Percentiles rank a stretch among this genome's conserved stretches.
Evolutionary conservation across 164 flowering plant genomes (phyloP).

Genomic region (Litsea cubeba): DNA sequence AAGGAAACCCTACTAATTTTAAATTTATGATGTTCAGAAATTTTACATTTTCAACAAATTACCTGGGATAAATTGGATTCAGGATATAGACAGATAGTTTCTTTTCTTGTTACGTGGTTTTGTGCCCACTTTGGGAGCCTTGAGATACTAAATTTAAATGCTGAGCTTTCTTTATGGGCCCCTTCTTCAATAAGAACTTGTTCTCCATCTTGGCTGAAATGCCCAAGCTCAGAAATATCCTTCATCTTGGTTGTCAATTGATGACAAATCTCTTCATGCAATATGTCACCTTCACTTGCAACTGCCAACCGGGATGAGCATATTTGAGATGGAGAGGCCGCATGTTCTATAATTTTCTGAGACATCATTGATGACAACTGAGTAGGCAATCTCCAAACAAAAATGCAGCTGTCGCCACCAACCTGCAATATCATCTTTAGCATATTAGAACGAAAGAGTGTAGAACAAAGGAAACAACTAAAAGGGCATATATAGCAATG

Average conservation of each 20-base stretch:
- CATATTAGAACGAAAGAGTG: not conserved
- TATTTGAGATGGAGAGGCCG: constrained; percentile 29
- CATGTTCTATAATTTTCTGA: constrained; percentile 36
- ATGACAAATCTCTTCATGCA: constrained; percentile 20
- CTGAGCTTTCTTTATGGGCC: constrained; percentile 20
- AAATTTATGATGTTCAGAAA: constrained; percentile 1
- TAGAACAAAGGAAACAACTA: not conserved
- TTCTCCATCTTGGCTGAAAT: constrained; percentile 10
- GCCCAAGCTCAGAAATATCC: constrained; percentile 8
- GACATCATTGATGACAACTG: constrained; percentile 44
- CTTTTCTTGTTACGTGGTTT: constrained; percentile 32
- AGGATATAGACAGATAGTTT: constrained; percentile 7
- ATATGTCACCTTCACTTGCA: constrained; percentile 17
- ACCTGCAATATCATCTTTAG: constrained; percentile 32
- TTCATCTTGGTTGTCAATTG: constrained; percentile 9
- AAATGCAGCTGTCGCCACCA: constrained; percentile 71
- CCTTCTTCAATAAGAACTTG: constrained; percentile 10
- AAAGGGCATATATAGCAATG: not conserved
- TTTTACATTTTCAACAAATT: constrained; percentile 7
- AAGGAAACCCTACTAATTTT: not conserved
- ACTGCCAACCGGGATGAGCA: constrained; percentile 15
- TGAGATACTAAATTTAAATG: constrained; percentile 62
- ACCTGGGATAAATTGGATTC: constrained; percentile 35
- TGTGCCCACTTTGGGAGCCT: constrained; percentile 84
- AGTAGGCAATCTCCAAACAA: constrained; percentile 64